Evolutionary conservation across 768 basidiomycete species (phyloP).

Genomic region (Candolleomyces eurysporus): DNA sequence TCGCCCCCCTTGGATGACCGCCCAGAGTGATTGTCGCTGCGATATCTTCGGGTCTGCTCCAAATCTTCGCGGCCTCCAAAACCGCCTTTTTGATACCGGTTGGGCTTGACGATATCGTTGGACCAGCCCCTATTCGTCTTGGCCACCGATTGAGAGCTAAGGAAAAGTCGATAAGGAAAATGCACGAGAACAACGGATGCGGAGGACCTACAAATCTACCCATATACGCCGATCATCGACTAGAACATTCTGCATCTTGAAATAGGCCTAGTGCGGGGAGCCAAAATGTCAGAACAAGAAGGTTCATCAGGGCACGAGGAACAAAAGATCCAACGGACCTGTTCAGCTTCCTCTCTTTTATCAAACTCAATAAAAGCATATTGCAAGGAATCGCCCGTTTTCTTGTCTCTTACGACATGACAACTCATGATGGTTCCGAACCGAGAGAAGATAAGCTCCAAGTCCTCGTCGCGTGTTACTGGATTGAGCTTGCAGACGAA

Average conservation of each 20-base stretch:
- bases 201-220: conserved; percentile 86
- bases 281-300: background rate
- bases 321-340: conserved; percentile 37
- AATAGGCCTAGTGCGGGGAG: conserved; percentile 68
- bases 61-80: conserved; percentile 77
- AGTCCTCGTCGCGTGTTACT: conserved; percentile 92
- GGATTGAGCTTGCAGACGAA: conserved; percentile 99
- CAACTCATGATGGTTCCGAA: conserved; percentile 97
- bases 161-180: conserved; percentile 15
- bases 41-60: conserved; percentile 68
- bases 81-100: conserved; percentile 31
- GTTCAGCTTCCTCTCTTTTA: conserved; percentile 88
- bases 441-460: conserved; percentile 95
- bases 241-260: conserved; percentile 99
- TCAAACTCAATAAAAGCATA: conserved; percentile 99
- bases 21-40: conserved; percentile 38
- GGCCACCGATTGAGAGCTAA: conserved; percentile 91
- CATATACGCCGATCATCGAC: conserved; percentile 97
- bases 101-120: conserved; percentile 62
- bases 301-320: conserved; percentile 9
- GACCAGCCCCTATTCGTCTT: conserved; percentile 82
- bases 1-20: conserved; percentile 28
- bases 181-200: conserved; percentile 10
- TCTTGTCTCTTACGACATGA: conserved; percentile 95
- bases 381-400: conserved; percentile 93